Conservation (phyloP, 2,329 filamentous ascomycete species). For the Ophiosphaerella korrae region DNA sequence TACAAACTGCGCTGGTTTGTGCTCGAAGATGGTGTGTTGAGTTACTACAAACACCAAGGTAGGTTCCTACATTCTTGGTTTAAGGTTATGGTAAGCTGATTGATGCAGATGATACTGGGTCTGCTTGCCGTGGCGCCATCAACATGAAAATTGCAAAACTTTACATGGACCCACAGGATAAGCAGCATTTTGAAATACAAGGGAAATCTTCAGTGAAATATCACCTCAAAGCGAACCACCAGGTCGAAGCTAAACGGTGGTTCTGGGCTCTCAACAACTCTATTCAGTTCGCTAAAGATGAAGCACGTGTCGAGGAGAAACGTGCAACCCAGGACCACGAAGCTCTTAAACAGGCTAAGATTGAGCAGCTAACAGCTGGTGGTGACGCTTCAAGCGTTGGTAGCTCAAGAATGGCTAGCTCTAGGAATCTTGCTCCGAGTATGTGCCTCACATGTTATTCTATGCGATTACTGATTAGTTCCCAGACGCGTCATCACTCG, state of each 20-base stretch:
- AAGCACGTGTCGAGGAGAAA: slow-evolving; percentile 86
- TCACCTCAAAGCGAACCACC: slow-evolving; percentile 94
- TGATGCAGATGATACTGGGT: slow-evolving; percentile 79
- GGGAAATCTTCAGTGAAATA: slow-evolving; percentile 99
- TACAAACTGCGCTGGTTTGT: slow-evolving; percentile 99
- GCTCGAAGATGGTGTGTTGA: slow-evolving; percentile 93
- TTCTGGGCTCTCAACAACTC: slow-evolving; percentile 99
- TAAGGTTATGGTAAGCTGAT: slow-evolving; percentile 12
- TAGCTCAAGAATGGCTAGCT: slow-evolving; percentile 38
- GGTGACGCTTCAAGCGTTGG: slow-evolving; percentile 48
- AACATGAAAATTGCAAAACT: slow-evolving; percentile 97
- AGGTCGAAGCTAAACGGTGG: slow-evolving; percentile 98
- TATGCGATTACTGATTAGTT: slow-evolving; percentile 4
- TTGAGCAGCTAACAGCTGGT: slow-evolving; percentile 64
- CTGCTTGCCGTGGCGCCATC: slow-evolving; percentile 94
- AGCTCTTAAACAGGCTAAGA: slow-evolving; percentile 74
- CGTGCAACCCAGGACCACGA: slow-evolving; percentile 77
- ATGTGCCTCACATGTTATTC: slow-evolving; percentile 1
- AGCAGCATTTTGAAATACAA: slow-evolving; percentile 96
- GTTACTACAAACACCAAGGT: slow-evolving; percentile 97
- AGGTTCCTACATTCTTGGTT: slow-evolving; percentile 2
- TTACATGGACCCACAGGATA: slow-evolving; percentile 96
- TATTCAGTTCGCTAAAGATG: slow-evolving; percentile 97
- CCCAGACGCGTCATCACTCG: slow-evolving; percentile 50
- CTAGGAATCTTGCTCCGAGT: slow-evolving; percentile 40